Evolutionary conservation across 345 rosid genomes (phyloP).

Genomic region (Populus deltoides): DNA sequence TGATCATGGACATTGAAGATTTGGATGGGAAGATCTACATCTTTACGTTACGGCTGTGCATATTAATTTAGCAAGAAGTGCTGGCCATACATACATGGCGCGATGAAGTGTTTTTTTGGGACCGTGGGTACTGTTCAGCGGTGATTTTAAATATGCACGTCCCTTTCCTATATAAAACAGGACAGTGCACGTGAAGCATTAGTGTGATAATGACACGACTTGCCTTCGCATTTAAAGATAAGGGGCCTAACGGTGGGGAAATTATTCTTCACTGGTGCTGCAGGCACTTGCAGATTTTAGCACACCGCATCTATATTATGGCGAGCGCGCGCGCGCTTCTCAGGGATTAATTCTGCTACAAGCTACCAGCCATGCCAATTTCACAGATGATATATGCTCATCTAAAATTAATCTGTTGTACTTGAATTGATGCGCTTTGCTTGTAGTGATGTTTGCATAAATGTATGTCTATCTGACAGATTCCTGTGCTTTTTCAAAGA

Average conservation of each 20-base stretch:
- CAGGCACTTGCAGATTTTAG: not conserved
- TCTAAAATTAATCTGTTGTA: not conserved
- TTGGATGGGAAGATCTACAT: no score
- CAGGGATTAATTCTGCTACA: not conserved
- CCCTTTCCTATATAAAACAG: not conserved
- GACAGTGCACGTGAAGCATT: slow-evolving; percentile 14
- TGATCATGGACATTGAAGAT: no score
- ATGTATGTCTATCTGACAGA: not conserved
- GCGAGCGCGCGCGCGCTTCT: not conserved
- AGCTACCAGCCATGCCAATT: not conserved
- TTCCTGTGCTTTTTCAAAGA: not conserved
- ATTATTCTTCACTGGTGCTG: not conserved
- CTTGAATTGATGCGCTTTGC: not conserved
- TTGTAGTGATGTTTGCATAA: not conserved
- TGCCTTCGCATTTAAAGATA: not conserved
- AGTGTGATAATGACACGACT: not conserved
- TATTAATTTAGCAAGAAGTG: not conserved
- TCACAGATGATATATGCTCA: not conserved
- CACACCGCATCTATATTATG: not conserved
- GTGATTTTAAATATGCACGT: not conserved
- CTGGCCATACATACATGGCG: not conserved
- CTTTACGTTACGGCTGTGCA: not conserved
- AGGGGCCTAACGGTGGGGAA: not conserved
- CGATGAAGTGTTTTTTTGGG: not conserved
- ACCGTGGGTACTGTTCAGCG: not conserved